phyloP scores from a whole-genome alignment of 352 stramenopile species.

The Phytophthora pinifolia region DNA sequence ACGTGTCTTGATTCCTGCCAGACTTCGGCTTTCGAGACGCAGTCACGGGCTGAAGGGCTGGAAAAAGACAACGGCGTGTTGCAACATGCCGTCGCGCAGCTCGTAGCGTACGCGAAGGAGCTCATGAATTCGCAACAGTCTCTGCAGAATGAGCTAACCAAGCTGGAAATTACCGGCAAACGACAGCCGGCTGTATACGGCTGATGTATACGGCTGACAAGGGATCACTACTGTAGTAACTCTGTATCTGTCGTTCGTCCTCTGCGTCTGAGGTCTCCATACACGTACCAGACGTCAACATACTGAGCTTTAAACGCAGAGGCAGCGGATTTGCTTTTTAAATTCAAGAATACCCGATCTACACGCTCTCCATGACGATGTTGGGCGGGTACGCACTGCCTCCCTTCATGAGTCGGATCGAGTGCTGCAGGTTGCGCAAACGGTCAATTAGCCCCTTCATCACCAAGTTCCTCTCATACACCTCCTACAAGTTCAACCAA shows the following conservation, averaged over 20 bases:
- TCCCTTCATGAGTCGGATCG: conserved; percentile 73
- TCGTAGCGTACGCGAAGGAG: conserved; percentile 55
- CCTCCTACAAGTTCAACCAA: conserved; percentile 44
- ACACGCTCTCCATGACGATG: conserved; percentile 83
- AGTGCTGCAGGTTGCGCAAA: conserved; percentile 72
- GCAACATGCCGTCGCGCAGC: conserved; percentile 46
- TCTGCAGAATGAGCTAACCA: conserved; percentile 49
- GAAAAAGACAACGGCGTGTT: conserved; percentile 55
- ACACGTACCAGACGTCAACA: no score
- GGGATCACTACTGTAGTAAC: no score
- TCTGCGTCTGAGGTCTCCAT: no score
- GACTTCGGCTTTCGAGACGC: conserved; percentile 30
- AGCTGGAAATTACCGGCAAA: conserved; percentile 47
- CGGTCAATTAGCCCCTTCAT: conserved; percentile 87
- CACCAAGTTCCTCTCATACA: conserved; percentile 83
- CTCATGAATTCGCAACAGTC: conserved; percentile 45
- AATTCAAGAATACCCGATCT: conserved; percentile 25
- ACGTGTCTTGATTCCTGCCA: conserved; percentile 50
- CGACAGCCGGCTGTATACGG: conserved; percentile 46
- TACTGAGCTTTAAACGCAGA: not conserved
- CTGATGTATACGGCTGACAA: no score
- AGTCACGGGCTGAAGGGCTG: conserved; percentile 36
- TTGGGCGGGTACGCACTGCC: conserved; percentile 53
- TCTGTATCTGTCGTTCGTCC: no score
- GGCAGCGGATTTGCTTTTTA: no score